Base-by-base conservation (phyloP, 2,329 filamentous ascomycete genomes). In the Botryotinia calthae region DNA sequence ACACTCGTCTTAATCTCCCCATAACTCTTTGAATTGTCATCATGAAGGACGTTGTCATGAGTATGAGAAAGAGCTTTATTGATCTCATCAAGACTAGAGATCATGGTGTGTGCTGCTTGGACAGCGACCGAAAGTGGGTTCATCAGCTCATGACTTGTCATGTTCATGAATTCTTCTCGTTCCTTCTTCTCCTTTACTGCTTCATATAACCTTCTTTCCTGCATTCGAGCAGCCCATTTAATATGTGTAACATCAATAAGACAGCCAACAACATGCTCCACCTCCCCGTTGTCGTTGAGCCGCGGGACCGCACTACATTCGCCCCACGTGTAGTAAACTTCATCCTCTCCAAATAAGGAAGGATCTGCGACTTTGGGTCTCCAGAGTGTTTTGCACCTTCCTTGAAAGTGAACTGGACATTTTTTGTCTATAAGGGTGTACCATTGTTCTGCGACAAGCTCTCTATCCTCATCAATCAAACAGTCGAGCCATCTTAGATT, bases 81-180 rank as follows among this genome's bases (percentile, higher is more conserved):
- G 90, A 93, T 79, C 94, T 91, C 58, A 94, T 83, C 42, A 94
- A 89, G 5, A 91, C 92, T 48, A 88, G 91, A 4, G 94, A 83
- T 0, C n/a, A 67, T 67, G 91, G 91, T 76, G 94, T 94, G 22
- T 91, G 87, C 87, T 92, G 90, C 79, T 92, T 90, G 51, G 42
- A 62, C 42, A 8, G 59, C 54, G 44, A 51, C 63, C 14, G 51
- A 59, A 4, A 72, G 40, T 22, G 48, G 51, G 37, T 61, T 61
- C 64, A 48, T 61, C 61, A 63, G 44, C 69, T 63, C 64, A 42
- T 63, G 73, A 44, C 87, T 88, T 3, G 86, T 87, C 83, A 93
- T 93, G 80, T 93, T 92, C 78, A 94, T 93, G 77, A 94, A 94
- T 75, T 91, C 91, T 77, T 94, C 91, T 78, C 95, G 92, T 79